Evolutionary conservation across 1,139 yeast genomes (phyloP).

Genomic region (Kluyveromyces sp.): DNA sequence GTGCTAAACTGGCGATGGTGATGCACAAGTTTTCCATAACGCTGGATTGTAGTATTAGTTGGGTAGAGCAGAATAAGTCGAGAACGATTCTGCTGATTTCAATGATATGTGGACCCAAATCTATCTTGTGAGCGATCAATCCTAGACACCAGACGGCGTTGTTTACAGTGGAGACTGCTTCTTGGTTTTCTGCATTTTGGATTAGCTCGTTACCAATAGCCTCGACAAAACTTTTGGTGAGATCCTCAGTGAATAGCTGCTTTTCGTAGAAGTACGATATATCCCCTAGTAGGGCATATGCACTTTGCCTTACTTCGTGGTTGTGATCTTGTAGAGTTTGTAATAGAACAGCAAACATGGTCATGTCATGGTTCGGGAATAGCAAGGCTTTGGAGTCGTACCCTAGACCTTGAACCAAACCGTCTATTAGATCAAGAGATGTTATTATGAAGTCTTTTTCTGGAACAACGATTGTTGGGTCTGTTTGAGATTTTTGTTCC

Average conservation of each 20-base stretch:
- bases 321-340: slow-evolving; percentile 69
- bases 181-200: slow-evolving; percentile 27
- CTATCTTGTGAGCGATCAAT: slow-evolving; percentile 64
- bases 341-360: slow-evolving; percentile 57
- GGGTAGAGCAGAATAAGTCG: slow-evolving; percentile 53
- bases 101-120: slow-evolving; percentile 51
- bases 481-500: slow-evolving; percentile 56
- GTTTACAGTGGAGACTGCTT: slow-evolving; percentile 59
- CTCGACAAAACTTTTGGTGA: slow-evolving; percentile 50
- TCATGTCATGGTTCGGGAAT: slow-evolving; percentile 31
- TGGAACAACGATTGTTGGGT: slow-evolving; percentile 67
- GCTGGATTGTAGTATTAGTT: slow-evolving; percentile 32
- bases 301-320: slow-evolving; percentile 86
- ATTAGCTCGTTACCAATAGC: slow-evolving; percentile 60
- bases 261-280: slow-evolving; percentile 50
- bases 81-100: slow-evolving; percentile 57
- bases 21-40: slow-evolving; percentile 88
- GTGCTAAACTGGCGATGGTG: slow-evolving; percentile 83
- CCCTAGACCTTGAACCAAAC: slow-evolving; percentile 83
- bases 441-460: slow-evolving; percentile 90
- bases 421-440: slow-evolving; percentile 82
- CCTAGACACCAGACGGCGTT: slow-evolving; percentile 95
- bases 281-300: slow-evolving; percentile 87
- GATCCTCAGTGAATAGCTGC: slow-evolving; percentile 31
- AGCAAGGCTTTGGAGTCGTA: slow-evolving; percentile 54